Evolutionary conservation across 2,329 filamentous ascomycete species (phyloP), one percentile per base, ranked within the genome.

Genomic region (Immersiporthe knoxdaviesiana): DNA sequence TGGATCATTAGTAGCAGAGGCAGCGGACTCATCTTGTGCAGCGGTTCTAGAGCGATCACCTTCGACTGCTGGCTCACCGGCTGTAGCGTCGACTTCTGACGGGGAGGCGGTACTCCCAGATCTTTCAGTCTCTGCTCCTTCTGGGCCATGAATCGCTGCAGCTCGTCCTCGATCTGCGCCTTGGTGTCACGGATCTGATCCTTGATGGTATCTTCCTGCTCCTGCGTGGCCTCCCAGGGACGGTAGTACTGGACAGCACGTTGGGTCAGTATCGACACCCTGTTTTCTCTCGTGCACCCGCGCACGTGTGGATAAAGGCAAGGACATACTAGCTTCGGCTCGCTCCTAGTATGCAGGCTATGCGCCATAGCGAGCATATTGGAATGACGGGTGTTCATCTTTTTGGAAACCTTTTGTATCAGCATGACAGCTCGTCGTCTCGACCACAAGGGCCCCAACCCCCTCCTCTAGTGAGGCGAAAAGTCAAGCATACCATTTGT

Each of bases 371-470:
- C 86, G 59, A 92, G 82, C 81, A 94, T 82, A 75, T 92, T 93
- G 65, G 85, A 81, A 79, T 97, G 94, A 67, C 89, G 88, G 62
- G 89, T 87, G 68, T 84, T 85, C 91, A 97, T 92, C 92, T 95
- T 47, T 47, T 47, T n/a, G 44, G 70, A 35, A 35, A 8, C 35
- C 30, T 37, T 2, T 6, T 47, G 27, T 8, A 41, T 71, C 37
- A 71, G 70, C 67, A 4, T 24, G 67, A 12, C 21, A 35, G 44
- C 18, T 21, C 65, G 68, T 76, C 74, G 74, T 67, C 21, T 27
- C 14, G n/a, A 27, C 41, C 14, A 11, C 3, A 16, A 39, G 14
- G 41, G n/a, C n/a, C n/a, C n/a, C n/a, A n/a, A n/a, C n/a, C n/a
- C n/a, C n/a, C n/a, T 59, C 14, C 24, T 35, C 10, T 16, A 10